These are phyloP conservation scores for Dissoconium aciculare DNA, from an alignment of 2,329 filamentous ascomycete species.

Conservation along the genomic window DNA sequence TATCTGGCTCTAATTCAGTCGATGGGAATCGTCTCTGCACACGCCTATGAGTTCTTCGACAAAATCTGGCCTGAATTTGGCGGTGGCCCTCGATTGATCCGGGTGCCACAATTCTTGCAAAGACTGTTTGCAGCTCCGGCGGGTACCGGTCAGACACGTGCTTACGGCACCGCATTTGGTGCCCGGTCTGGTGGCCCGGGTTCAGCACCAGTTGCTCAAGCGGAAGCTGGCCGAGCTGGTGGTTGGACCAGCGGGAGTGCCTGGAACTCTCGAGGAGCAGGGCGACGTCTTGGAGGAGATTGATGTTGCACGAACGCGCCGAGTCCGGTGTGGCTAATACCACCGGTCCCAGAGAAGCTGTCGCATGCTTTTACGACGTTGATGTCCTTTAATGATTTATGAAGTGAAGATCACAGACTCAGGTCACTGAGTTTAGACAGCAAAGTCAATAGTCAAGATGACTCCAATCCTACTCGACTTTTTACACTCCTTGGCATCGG, in stretches of 20 bases:
- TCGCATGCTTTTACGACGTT: too few relatives aligned
- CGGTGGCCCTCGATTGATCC: constrained; percentile 61
- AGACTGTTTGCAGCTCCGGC: constrained; percentile 43
- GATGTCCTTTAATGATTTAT: too few relatives aligned
- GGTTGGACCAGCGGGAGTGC: constrained; percentile 20
- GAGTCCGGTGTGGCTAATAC: too few relatives aligned
- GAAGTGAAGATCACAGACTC: too few relatives aligned
- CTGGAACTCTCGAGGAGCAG: constrained; percentile 49
- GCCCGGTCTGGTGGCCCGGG: constrained; percentile 28
- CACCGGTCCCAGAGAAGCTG: too few relatives aligned
- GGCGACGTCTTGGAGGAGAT: constrained; percentile 44
- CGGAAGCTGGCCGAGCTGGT: constrained; percentile 17
- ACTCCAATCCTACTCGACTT: too few relatives aligned
- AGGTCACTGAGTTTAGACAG: too few relatives aligned
- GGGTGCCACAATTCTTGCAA: constrained; percentile 58
- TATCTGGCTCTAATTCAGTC: constrained; percentile 45
- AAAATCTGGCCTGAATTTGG: constrained; percentile 80
- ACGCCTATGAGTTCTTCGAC: constrained; percentile 80
- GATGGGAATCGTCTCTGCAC: constrained; percentile 72
- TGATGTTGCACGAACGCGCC: too few relatives aligned
- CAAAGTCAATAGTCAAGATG: too few relatives aligned
- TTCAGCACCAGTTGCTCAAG: constrained; percentile 18
- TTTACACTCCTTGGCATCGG: too few relatives aligned
- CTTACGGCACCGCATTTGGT: constrained; percentile 47
- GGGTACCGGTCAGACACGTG: constrained; percentile 32